Conservation (phyloP, 1,139 yeast species). For the Candida buenavistaensis region DNA sequence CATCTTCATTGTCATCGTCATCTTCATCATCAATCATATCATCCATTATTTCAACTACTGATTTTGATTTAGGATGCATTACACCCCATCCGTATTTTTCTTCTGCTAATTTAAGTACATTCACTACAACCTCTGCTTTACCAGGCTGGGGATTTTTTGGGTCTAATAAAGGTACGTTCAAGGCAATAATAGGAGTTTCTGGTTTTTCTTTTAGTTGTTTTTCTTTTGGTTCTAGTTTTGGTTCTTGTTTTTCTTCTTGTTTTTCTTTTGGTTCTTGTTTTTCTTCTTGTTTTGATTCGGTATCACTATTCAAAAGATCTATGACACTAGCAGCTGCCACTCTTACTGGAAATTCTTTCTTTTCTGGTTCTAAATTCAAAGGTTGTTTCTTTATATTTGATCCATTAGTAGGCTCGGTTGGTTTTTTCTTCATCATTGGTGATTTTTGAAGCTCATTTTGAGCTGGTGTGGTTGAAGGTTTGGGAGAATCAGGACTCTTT, state of each 20-base stretch:
- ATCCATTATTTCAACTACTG: conserved; percentile 60
- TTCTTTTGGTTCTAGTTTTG: conserved; percentile 12
- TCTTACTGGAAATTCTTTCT: conserved; percentile 11
- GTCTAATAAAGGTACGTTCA: conserved; percentile 59
- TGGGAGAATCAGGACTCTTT: neutral
- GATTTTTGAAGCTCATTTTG: conserved; percentile 13
- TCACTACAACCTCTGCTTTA: conserved; percentile 71
- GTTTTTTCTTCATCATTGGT: conserved; percentile 18
- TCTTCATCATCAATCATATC: conserved; percentile 62
- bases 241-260: conserved; percentile 5
- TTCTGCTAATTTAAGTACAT: conserved; percentile 77
- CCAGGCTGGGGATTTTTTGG: conserved; percentile 57
- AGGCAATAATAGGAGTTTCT: conserved; percentile 50
- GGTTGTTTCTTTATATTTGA: neutral
- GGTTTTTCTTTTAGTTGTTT: conserved; percentile 21
- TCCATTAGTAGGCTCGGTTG: conserved; percentile 3
- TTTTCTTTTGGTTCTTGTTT: too few species aligned
- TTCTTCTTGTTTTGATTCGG: conserved; percentile 9
- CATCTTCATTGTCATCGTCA: conserved; percentile 62
- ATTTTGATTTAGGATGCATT: conserved; percentile 67
- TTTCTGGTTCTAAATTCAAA: too few species aligned
- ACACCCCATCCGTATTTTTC: conserved; percentile 82
- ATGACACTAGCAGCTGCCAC: conserved; percentile 16
- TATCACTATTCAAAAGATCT: conserved; percentile 15
- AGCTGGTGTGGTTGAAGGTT: conserved; percentile 7